Percentiles rank a stretch among this genome's conserved stretches.
Conservation (phyloP, 129 eudicot species). For the Solidago caesia region DNA sequence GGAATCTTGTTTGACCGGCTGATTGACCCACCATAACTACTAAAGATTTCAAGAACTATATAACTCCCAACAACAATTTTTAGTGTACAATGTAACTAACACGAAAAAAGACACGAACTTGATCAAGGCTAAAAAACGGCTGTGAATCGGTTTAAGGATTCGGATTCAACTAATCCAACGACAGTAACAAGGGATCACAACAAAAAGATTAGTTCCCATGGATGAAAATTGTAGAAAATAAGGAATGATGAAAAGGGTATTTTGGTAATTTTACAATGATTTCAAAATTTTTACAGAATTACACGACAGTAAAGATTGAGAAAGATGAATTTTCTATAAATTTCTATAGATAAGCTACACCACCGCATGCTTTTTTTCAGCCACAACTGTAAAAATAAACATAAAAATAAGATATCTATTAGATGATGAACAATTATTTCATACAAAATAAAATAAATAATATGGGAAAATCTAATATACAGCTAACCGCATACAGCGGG, state of each 20-base stretch:
- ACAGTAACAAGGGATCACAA: constrained; percentile 79
- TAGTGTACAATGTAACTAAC: neutral
- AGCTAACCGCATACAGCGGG: too few relatives aligned
- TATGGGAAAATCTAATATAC: neutral
- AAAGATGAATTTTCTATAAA: constrained; percentile 68
- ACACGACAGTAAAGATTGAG: constrained; percentile 85
- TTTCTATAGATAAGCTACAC: constrained; percentile 72
- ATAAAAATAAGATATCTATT: constrained; percentile 21
- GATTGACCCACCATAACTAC: constrained; percentile 99
- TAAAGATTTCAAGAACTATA: neutral
- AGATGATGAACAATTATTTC: neutral
- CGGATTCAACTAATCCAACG: constrained; percentile 83
- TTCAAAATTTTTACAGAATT: constrained; percentile 54
- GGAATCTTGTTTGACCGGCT: constrained; percentile 92
- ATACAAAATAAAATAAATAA: neutral
- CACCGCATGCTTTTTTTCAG: constrained; percentile 71
- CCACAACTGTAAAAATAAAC: constrained; percentile 37
- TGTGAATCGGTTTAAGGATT: constrained; percentile 4
- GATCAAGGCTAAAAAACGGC: neutral
- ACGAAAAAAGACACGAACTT: constrained; percentile 8
- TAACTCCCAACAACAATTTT: neutral
- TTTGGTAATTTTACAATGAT: neutral
- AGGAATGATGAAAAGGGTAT: neutral
- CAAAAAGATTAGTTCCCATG: constrained; percentile 77
- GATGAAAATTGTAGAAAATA: constrained; percentile 18